These are phyloP conservation scores for Harringtonia lauricola DNA, from an alignment of 2,329 filamentous ascomycete genomes.

Conservation along the genomic window DNA sequence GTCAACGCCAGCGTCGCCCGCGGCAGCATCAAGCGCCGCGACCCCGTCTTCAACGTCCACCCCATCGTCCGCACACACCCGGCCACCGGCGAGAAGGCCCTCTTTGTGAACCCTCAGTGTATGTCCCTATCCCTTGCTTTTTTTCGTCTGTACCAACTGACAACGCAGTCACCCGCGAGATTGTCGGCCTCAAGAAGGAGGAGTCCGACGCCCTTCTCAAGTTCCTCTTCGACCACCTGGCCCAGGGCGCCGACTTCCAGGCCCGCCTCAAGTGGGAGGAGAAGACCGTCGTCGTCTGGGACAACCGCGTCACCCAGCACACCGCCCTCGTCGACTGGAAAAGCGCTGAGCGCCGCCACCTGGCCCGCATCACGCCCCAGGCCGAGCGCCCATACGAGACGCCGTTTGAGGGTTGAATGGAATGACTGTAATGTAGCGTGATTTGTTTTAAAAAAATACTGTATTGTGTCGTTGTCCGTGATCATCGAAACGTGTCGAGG, in stretches of 20 bases:
- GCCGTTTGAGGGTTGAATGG: conserved; percentile 28
- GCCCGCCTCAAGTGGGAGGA: conserved; percentile 65
- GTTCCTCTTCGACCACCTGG: conserved; percentile 68
- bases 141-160: background rate
- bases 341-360: conserved; percentile 63
- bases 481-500: conserved; percentile 5
- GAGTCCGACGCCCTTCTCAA: conserved; percentile 70
- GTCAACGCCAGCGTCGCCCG: conserved; percentile 55
- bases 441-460: too few relatives aligned
- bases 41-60: conserved; percentile 64
- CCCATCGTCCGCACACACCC: conserved; percentile 76
- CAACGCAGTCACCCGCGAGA: conserved; percentile 60
- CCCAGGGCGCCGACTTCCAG: conserved; percentile 61
- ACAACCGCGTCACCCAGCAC: conserved; percentile 72
- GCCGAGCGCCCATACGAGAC: conserved; percentile 70
- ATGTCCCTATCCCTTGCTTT: conserved; percentile 21
- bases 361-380: conserved; percentile 74
- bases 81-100: conserved; percentile 69
- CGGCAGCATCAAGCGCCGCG: conserved; percentile 61
- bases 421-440: too few relatives aligned
- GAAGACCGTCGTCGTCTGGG: conserved; percentile 78
- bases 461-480: background rate
- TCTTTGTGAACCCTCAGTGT: conserved; percentile 79
- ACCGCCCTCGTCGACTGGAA: conserved; percentile 76
- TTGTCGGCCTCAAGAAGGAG: conserved; percentile 77